phyloP scores from a whole-genome alignment of 306 rosid genomes.

The Pyrus betulifolia region DNA sequence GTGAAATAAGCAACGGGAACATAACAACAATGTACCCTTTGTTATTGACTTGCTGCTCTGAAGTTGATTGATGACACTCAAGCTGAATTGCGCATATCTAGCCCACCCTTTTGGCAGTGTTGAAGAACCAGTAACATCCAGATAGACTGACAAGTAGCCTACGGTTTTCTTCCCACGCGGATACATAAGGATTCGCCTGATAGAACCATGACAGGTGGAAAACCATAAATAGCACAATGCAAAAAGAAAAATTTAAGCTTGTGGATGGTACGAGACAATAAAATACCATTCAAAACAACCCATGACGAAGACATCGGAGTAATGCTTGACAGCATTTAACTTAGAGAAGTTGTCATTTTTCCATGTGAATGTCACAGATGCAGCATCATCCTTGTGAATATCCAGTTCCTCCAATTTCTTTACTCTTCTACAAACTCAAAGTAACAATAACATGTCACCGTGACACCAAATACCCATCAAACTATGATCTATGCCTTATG shows the following conservation, averaged over 20 bases:
- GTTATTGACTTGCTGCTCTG: not conserved
- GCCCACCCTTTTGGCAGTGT: not conserved
- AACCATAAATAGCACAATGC: not conserved
- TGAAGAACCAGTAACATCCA: not conserved
- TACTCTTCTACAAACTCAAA: not conserved
- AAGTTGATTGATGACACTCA: not conserved
- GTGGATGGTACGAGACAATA: not conserved
- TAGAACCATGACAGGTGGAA: not conserved
- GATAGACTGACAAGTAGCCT: conserved; percentile 5
- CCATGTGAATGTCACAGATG: not conserved
- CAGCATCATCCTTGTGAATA: not conserved
- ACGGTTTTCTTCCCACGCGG: not conserved
- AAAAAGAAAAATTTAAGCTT: not conserved
- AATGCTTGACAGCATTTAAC: not conserved
- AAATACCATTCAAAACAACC: not conserved
- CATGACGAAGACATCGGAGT: not conserved
- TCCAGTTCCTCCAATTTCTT: not conserved
- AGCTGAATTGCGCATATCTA: not conserved
- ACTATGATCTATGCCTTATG: too few relatives aligned
- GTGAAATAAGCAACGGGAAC: not conserved
- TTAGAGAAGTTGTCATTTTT: not conserved
- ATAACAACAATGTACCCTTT: not conserved
- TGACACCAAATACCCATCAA: not conserved
- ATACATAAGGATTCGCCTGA: conserved; percentile 9
- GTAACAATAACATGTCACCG: not conserved